Conservation (phyloP, 768 basidiomycete genomes). For the Pulveroboletus sp. region DNA sequence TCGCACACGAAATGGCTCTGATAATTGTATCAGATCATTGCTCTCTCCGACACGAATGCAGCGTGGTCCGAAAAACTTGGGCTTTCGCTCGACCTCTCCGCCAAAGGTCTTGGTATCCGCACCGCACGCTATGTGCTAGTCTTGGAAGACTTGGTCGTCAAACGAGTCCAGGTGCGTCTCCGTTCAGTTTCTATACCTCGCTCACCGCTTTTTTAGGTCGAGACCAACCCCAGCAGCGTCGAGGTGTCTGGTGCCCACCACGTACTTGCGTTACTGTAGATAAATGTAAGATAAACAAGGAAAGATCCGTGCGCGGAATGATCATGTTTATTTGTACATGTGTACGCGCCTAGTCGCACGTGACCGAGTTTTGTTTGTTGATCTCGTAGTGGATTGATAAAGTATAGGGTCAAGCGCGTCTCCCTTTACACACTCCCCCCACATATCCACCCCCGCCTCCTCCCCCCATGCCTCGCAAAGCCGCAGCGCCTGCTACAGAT, state of each 20-base stretch:
- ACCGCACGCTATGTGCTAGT: conserved; percentile 63
- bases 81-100: conserved; percentile 51
- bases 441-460: conserved; percentile 4
- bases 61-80: conserved; percentile 57
- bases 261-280: conserved; percentile 13
- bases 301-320: conserved; percentile 17
- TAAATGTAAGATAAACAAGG: background rate
- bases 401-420: conserved; percentile 35
- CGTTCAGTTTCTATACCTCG: background rate
- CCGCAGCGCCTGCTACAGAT: conserved; percentile 43
- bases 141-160: conserved; percentile 68
- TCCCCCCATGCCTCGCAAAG: conserved; percentile 66
- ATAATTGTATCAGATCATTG: conserved; percentile 44
- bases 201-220: conserved; percentile 13
- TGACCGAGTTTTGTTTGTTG: conserved; percentile 36
- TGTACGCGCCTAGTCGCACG: conserved; percentile 32
- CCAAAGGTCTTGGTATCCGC: conserved; percentile 51
- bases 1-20: background rate
- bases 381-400: conserved; percentile 30
- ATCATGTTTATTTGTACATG: conserved; percentile 23
- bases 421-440: conserved; percentile 19
- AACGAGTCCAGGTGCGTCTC: conserved; percentile 54
- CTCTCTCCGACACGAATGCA: conserved; percentile 54
- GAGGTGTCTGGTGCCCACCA: conserved; percentile 11
- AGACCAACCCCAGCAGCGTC: conserved; percentile 5